Conservation (phyloP, 768 basidiomycete genomes). For the Gloeopeniophorella convolvens region DNA sequence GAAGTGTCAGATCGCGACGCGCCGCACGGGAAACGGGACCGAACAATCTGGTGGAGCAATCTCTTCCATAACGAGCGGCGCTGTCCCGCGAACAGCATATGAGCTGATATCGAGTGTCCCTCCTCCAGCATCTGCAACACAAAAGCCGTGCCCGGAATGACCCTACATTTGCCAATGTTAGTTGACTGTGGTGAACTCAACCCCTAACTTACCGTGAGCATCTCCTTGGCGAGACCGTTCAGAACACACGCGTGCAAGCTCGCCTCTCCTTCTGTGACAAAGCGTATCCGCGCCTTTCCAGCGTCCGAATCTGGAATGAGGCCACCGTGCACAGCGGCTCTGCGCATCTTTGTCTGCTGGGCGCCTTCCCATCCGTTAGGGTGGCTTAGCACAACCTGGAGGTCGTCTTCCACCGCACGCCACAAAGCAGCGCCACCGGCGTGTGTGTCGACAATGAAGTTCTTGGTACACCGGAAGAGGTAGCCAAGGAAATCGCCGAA, state of each 20-base stretch:
- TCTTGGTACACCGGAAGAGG: conserved; percentile 65
- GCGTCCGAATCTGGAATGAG: conserved; percentile 69
- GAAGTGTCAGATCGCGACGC: neutral
- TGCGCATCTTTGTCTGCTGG: conserved; percentile 71
- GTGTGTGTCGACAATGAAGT: conserved; percentile 76
- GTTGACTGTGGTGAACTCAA: too few relatives aligned
- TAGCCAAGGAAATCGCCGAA: conserved; percentile 78
- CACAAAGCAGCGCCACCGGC: conserved; percentile 66
- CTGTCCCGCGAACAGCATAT: conserved; percentile 64
- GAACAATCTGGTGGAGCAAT: conserved; percentile 77
- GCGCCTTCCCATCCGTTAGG: conserved; percentile 82
- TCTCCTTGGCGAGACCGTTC: conserved; percentile 70
- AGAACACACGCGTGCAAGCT: conserved; percentile 77
- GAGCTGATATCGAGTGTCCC: conserved; percentile 79
- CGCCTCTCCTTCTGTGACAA: conserved; percentile 81
- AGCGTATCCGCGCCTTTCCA: conserved; percentile 65
- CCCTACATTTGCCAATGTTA: too few relatives aligned
- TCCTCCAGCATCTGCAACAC: conserved; percentile 76
- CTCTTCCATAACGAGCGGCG: conserved; percentile 73
- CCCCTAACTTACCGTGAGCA: conserved; percentile 65
- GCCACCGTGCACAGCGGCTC: conserved; percentile 64
- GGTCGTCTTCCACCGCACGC: conserved; percentile 61
- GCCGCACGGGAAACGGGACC: conserved; percentile 21
- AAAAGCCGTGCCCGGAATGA: conserved; percentile 68
- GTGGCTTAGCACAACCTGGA: conserved; percentile 72